These are phyloP conservation scores for Mucor plumbeus DNA, from an alignment of 371 early-diverging fungal species.

Conservation along the genomic window DNA sequence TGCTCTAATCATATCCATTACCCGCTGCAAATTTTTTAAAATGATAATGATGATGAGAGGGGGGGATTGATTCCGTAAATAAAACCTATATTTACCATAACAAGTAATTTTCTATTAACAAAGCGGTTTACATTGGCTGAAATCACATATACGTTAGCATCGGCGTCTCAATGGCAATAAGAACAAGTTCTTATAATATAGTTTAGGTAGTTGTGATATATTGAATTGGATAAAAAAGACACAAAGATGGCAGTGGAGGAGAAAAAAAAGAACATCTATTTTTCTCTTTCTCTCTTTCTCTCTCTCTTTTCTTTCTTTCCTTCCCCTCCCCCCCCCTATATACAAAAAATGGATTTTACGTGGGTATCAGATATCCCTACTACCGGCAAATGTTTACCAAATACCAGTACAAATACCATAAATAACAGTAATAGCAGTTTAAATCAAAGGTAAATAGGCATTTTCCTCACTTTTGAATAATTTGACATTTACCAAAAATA, in stretches of 20 bases:
- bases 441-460: neutral
- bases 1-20: no score
- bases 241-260: neutral
- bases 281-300: slow-evolving; percentile 12
- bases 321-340: neutral
- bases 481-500: neutral
- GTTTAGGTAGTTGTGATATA: neutral
- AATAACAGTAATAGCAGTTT: slow-evolving; percentile 3
- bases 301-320: slow-evolving; percentile 9
- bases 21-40: neutral
- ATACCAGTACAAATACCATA: neutral
- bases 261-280: neutral
- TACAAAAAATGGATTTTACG: slow-evolving; percentile 26
- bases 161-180: slow-evolving; percentile 11
- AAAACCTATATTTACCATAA: slow-evolving; percentile 6
- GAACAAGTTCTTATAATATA: neutral
- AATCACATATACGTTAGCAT: neutral
- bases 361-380: slow-evolving; percentile 36
- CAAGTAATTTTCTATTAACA: slow-evolving; percentile 20
- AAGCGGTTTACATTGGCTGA: slow-evolving; percentile 8
- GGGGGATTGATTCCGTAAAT: neutral
- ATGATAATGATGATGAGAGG: neutral
- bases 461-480: neutral
- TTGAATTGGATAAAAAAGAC: neutral
- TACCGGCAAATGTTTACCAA: slow-evolving; percentile 24